Conservation (phyloP, 371 early-diverging fungal genomes). For the Dinochytrium kinnereticum region DNA sequence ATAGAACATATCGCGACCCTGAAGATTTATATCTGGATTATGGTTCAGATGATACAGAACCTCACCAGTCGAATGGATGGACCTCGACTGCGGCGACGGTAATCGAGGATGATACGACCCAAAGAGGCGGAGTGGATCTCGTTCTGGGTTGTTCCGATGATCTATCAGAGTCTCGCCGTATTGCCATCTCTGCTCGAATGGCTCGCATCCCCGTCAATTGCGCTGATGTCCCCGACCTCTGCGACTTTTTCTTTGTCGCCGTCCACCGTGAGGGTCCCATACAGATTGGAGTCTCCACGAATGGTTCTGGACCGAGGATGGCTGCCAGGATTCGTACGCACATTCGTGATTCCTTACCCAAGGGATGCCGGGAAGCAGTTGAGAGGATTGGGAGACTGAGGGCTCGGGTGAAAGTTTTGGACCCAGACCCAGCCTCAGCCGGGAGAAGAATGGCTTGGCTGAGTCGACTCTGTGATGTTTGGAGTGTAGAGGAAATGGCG, state of each 20-base stretch:
- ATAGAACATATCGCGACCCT: constrained; percentile 45
- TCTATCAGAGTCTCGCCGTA: constrained; percentile 69
- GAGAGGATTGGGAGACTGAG: constrained; percentile 73
- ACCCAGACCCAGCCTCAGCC: constrained; percentile 60
- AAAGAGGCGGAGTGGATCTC: constrained; percentile 51
- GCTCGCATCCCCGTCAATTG: constrained; percentile 87
- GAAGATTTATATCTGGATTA: constrained; percentile 41
- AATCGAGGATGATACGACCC: neutral
- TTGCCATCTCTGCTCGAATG: constrained; percentile 69
- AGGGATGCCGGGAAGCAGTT: constrained; percentile 71
- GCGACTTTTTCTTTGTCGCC: constrained; percentile 93
- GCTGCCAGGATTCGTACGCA: constrained; percentile 78
- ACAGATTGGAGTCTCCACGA: constrained; percentile 83
- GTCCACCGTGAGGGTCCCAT: constrained; percentile 77
- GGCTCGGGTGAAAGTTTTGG: constrained; percentile 68
- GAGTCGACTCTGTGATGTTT: constrained; percentile 67
- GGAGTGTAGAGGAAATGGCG: constrained; percentile 46
- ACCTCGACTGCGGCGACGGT: neutral
- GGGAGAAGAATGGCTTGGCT: constrained; percentile 86
- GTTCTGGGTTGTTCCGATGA: constrained; percentile 84
- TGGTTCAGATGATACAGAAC: constrained; percentile 42
- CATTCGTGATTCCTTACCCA: constrained; percentile 69
- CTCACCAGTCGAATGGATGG: neutral
- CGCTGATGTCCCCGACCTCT: constrained; percentile 87
- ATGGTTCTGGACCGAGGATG: constrained; percentile 86